Evolutionary conservation across 257 asterid genomes (phyloP).

Genomic region (Dorcoceras hygrometricum): DNA sequence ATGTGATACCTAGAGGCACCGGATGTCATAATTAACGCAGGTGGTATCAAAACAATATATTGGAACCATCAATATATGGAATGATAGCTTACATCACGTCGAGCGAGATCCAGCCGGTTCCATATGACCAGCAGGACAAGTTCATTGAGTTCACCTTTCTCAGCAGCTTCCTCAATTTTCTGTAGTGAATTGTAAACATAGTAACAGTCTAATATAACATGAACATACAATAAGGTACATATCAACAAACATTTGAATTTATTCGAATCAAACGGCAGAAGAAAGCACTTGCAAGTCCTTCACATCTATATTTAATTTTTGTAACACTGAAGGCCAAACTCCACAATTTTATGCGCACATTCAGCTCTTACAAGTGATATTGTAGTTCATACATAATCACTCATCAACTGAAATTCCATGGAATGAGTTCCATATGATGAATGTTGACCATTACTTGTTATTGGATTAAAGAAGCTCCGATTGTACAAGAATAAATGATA

Average conservation of each 20-base stretch:
- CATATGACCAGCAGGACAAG: constrained; percentile 82
- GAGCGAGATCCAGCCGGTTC: constrained; percentile 95
- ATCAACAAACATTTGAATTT: background rate
- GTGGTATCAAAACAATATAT: constrained; percentile 10
- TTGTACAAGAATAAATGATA: background rate
- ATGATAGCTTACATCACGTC: constrained; percentile 76
- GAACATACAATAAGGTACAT: constrained; percentile 3
- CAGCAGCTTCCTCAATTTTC: constrained; percentile 97
- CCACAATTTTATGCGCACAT: no score
- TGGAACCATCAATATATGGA: constrained; percentile 13
- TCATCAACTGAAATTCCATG: no score
- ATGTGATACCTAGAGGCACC: constrained; percentile 3
- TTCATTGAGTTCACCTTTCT: constrained; percentile 83
- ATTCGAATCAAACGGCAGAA: no score
- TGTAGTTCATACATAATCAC: no score
- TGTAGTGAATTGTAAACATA: constrained; percentile 34
- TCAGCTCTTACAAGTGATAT: no score
- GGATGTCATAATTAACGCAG: background rate
- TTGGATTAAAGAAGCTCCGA: no score
- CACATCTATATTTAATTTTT: no score
- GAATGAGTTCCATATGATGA: no score
- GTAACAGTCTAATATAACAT: constrained; percentile 6
- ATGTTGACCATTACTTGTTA: no score
- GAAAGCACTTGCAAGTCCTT: no score
- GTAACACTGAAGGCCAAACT: no score